These are phyloP conservation scores for Tolypocladium amazonense DNA, from an alignment of 2,329 filamentous ascomycete genomes.

Conservation along the genomic window DNA sequence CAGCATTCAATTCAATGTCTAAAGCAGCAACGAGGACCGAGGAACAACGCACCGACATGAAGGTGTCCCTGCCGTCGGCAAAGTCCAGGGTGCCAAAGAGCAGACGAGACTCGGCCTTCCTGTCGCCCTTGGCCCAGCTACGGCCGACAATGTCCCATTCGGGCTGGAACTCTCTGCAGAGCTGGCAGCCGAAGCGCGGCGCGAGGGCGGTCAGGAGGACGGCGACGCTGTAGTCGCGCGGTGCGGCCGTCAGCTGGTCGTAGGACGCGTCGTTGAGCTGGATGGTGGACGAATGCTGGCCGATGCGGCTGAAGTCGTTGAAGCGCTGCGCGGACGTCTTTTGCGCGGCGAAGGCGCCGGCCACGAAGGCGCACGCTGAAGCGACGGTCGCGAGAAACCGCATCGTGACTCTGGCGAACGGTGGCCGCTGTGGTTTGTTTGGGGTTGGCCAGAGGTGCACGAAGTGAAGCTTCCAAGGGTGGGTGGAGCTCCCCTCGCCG, in stretches of 20 bases:
- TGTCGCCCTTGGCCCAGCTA: conserved; percentile 82
- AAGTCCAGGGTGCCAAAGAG: conserved; percentile 87
- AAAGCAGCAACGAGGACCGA: not conserved
- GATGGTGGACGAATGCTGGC: conserved; percentile 54
- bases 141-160: conserved; percentile 83
- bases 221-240: conserved; percentile 74
- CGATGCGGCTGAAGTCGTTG: conserved; percentile 57
- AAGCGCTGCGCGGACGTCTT: conserved; percentile 57
- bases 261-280: conserved; percentile 72
- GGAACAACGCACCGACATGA: conserved; percentile 62
- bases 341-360: conserved; percentile 52
- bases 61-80: conserved; percentile 68
- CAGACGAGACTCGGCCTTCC: conserved; percentile 58
- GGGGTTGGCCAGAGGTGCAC: not conserved
- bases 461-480: not conserved
- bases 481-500: conserved; percentile 1
- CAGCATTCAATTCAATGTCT: not conserved
- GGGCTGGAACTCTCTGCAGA: conserved; percentile 86
- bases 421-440: not conserved
- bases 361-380: conserved; percentile 50
- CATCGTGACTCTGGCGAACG: conserved; percentile 40
- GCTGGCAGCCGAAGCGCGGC: conserved; percentile 67
- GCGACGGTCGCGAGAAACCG: conserved; percentile 54
- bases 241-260: conserved; percentile 60
- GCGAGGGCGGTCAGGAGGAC: conserved; percentile 84